Conservation (phyloP, 2,329 filamentous ascomycete species). For the Cyanodermella asteris region DNA sequence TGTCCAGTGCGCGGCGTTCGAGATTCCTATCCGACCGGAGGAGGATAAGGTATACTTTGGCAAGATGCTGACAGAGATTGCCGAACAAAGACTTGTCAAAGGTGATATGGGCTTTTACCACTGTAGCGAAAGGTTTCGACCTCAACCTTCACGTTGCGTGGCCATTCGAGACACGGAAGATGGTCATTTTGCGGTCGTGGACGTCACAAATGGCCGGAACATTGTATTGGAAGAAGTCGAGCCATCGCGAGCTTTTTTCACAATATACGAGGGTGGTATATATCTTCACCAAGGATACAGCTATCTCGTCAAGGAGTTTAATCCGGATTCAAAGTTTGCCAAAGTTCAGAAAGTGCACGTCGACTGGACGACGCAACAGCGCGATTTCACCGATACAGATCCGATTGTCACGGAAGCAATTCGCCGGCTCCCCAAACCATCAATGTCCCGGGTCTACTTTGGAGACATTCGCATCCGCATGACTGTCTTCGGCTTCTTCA, state of each 20-base stretch:
- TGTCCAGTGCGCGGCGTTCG: slow-evolving; percentile 82
- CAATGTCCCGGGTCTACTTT: slow-evolving; percentile 53
- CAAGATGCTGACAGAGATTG: slow-evolving; percentile 45
- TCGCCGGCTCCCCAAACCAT: slow-evolving; percentile 43
- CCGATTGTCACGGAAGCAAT: slow-evolving; percentile 81
- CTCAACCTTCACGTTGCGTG: slow-evolving; percentile 61
- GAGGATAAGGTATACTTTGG: slow-evolving; percentile 67
- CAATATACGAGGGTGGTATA: slow-evolving; percentile 88
- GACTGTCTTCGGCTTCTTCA: slow-evolving; percentile 91
- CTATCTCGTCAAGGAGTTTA: slow-evolving; percentile 79
- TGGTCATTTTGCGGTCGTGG: slow-evolving; percentile 82
- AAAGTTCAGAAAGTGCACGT: slow-evolving; percentile 76
- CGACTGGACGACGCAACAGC: slow-evolving; percentile 83
- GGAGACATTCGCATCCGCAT: slow-evolving; percentile 70
- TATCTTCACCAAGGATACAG: slow-evolving; percentile 90
- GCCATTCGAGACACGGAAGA: slow-evolving; percentile 78
- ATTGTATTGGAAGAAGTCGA: slow-evolving; percentile 87
- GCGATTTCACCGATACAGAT: slow-evolving; percentile 86
- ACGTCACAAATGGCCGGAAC: slow-evolving; percentile 60
- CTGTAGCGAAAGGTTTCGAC: slow-evolving; percentile 70
- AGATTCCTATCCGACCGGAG: slow-evolving; percentile 71
- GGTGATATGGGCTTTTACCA: slow-evolving; percentile 73
- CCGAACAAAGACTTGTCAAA: slow-evolving; percentile 47
- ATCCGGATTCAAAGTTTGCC: slow-evolving; percentile 57
- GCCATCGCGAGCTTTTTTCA: slow-evolving; percentile 83